Percentiles rank a stretch among this genome's conserved stretches.
These are phyloP conservation scores for Botryotinia narcissicola DNA, from an alignment of 2,329 filamentous ascomycete genomes.

Conservation along the genomic window DNA sequence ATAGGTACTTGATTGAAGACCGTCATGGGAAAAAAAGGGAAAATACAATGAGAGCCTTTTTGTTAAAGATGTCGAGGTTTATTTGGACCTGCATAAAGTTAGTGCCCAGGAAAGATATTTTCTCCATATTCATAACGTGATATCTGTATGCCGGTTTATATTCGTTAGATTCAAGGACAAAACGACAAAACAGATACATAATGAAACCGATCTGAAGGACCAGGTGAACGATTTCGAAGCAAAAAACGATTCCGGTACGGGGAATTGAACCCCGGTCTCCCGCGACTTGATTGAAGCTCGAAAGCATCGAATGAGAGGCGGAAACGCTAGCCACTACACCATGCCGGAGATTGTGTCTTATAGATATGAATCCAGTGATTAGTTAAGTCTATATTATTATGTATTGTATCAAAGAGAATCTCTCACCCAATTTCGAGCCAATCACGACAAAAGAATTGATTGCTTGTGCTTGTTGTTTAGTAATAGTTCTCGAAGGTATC, in stretches of 20 bases:
- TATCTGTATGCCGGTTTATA: not conserved
- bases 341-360: not conserved
- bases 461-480: not conserved
- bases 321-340: constrained; percentile 21
- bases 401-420: too few relatives aligned
- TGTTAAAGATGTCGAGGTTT: not conserved
- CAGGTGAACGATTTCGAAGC: too few relatives aligned
- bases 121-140: not conserved
- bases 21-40: not conserved
- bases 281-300: not conserved
- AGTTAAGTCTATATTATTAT: too few relatives aligned
- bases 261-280: constrained; percentile 22
- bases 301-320: not conserved
- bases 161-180: not conserved
- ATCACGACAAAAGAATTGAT: not conserved
- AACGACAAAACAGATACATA: not conserved
- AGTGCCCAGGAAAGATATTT: not conserved
- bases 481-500: not conserved
- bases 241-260: not conserved
- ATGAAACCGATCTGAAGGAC: not conserved
- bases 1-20: not conserved
- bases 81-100: not conserved
- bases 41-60: not conserved
- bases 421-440: not conserved
- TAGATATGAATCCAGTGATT: rapidly evolving